Evolutionary conservation across 352 stramenopile genomes (phyloP).

Genomic region (Pythium vanterpoolii): DNA sequence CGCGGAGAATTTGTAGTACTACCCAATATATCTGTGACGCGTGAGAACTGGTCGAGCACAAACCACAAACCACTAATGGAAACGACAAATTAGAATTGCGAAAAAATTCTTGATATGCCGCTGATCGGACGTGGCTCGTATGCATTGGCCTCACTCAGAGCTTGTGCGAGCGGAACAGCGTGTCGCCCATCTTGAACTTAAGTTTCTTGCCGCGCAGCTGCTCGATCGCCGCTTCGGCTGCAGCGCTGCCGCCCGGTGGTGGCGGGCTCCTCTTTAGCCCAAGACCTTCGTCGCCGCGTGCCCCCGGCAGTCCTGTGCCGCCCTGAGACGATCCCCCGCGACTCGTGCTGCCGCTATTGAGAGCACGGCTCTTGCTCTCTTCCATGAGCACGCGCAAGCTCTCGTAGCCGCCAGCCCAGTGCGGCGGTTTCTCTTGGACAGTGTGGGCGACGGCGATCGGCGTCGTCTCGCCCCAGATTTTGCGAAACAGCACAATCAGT

Average conservation of each 20-base stretch:
- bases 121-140: no score
- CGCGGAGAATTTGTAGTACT: no score
- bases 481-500: slow-evolving; percentile 73
- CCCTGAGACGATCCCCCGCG: slow-evolving; percentile 10
- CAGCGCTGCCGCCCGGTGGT: slow-evolving; percentile 19
- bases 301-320: slow-evolving; percentile 7
- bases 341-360: slow-evolving; percentile 24
- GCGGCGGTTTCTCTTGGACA: slow-evolving; percentile 70
- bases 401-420: slow-evolving; percentile 82
- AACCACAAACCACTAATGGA: no score
- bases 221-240: slow-evolving; percentile 49
- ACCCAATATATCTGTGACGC: no score
- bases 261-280: slow-evolving; percentile 25
- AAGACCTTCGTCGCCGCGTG: slow-evolving; percentile 20
- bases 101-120: no score
- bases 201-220: slow-evolving; percentile 84
- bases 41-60: no score
- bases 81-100: no score
- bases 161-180: slow-evolving; percentile 75
- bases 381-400: slow-evolving; percentile 83
- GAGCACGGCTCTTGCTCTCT: slow-evolving; percentile 65
- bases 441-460: slow-evolving; percentile 77
- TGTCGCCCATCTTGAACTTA: slow-evolving; percentile 84
- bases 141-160: no score
- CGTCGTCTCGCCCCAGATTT: slow-evolving; percentile 80